Conservation (phyloP, 1,284 basidiomycete species). For the Heliocybe sulcata region DNA sequence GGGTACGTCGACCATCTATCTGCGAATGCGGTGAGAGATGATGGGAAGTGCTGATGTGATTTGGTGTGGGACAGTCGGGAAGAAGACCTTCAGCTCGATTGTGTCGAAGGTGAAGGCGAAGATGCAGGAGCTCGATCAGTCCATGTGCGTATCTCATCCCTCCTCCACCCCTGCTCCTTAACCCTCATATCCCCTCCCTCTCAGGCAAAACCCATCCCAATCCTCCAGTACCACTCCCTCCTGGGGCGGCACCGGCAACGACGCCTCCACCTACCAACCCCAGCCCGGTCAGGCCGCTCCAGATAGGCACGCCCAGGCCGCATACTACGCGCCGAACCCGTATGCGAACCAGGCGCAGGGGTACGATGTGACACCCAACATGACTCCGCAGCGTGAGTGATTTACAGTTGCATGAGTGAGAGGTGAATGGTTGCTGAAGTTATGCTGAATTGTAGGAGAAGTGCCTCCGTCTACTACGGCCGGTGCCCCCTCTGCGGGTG, state of each 20-base stretch:
- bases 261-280: background rate
- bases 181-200: background rate
- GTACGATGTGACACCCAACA: slow-evolving; percentile 10
- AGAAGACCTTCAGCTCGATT: slow-evolving; percentile 65
- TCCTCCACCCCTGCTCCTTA: background rate
- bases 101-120: slow-evolving; percentile 73
- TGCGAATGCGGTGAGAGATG: background rate
- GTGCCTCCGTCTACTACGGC: background rate
- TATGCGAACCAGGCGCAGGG: slow-evolving; percentile 9
- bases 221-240: background rate
- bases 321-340: slow-evolving; percentile 11
- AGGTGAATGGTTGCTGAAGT: background rate
- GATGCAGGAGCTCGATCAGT: slow-evolving; percentile 68
- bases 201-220: background rate
- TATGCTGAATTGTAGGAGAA: background rate
- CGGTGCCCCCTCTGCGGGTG: background rate
- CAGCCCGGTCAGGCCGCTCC: slow-evolving; percentile 9
- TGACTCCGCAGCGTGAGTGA: background rate
- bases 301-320: slow-evolving; percentile 6
- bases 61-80: too few relatives aligned
- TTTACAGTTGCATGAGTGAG: background rate
- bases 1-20: slow-evolving; percentile 34
- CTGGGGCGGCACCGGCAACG: slow-evolving; percentile 4
- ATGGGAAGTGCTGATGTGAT: too few relatives aligned
- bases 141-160: slow-evolving; percentile 14